Evolutionary conservation across 176 grass and related monocot species (phyloP), one percentile per base, ranked within the genome.

Genomic region (Puccinellia tenuiflora): DNA sequence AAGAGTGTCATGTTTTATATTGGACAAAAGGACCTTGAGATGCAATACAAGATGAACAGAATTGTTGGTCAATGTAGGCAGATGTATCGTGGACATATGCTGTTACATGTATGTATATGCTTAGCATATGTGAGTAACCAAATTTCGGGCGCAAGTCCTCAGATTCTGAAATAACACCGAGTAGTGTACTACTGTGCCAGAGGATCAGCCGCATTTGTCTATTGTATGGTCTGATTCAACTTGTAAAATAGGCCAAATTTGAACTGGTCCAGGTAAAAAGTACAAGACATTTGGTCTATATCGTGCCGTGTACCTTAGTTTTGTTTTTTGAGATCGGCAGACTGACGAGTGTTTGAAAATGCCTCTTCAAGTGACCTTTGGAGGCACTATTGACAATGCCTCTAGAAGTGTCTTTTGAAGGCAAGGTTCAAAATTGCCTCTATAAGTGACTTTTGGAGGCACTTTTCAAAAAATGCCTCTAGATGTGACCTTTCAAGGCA

Each of bases 31-130:
- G n/a, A n/a, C n/a, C n/a, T n/a, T n/a, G n/a, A n/a, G n/a, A n/a
- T n/a, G n/a, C n/a, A n/a, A 73, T 94, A 83, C 80, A 97, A 97
- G 76, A 88, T 94, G 85, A 94, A 94, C 73, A 97, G 83, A 77
- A 87, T 92, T 78, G 88, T 94, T 39, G 76, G 83, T 69, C 94
- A 97, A 73, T 94, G 90, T 73, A 79, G 83, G 79, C 92, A 94
- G 54, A 97, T 54, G 34, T 40, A 34, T 37, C 40, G 12, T 75
- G 52, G 42, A 18, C 38, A 74, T 33, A 35, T 28, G 64, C 37
- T 30, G 10, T n/a, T 37, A 21, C 51, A 72, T 14, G 37, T n/a
- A n/a, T n/a, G n/a, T n/a, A n/a, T n/a, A n/a, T n/a, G n/a, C n/a
- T n/a, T n/a, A n/a, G n/a, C n/a, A n/a, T 34, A 57, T 24, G 25